Base-by-base conservation (phyloP, 768 basidiomycete species). In the Inosperma sp. region DNA sequence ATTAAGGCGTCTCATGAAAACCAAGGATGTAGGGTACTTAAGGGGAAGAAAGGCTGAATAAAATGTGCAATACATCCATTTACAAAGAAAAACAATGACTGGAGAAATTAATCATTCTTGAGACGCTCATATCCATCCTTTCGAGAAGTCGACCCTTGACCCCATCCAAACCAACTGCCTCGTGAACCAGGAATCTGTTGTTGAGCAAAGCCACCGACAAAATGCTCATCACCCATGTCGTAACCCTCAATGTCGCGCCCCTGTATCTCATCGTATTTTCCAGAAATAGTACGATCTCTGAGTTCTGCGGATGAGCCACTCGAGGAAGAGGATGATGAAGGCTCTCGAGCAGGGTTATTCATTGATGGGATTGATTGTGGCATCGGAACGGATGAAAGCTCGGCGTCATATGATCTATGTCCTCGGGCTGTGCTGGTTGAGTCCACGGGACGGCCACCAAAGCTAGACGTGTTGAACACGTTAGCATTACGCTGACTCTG, bases 221-320 rank as follows among this genome's bases (percentile, higher is more conserved):
- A 68, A 31, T 78, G 76, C 23, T 83, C 70, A 17, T 60, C 66
- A 37, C 54, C 63, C 9, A 69, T 69, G 48, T 81, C 78, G 49
- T 86, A 79, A 5, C 80, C 83, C 54, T 88, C 86, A 12, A 73
- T 75, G 55, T 88, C 86, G 49, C 82, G 83, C 34, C 83, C 80
- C 53, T 83, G 81, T 2, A 82, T 76, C 67, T 88, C 84, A 57
- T 88, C 87, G 54, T 84, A 84, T 52, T 68, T 70, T 22, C 74
- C 74, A 41, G 70, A 72, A 13, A 69, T 69, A 9, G 71, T 67
- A 37, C 81, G 72, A 59, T 75, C 77, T 33, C 80, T 72, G 5
- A 75, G 41, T 19, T 61, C 50, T 7, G 48, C 42, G 3, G 36
- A 50, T 5, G 58, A 57, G 1, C 57, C 57, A 55, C 61, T 46